Evolutionary conservation across 441 rosid species (phyloP).

Genomic region (Daphne laureola): DNA sequence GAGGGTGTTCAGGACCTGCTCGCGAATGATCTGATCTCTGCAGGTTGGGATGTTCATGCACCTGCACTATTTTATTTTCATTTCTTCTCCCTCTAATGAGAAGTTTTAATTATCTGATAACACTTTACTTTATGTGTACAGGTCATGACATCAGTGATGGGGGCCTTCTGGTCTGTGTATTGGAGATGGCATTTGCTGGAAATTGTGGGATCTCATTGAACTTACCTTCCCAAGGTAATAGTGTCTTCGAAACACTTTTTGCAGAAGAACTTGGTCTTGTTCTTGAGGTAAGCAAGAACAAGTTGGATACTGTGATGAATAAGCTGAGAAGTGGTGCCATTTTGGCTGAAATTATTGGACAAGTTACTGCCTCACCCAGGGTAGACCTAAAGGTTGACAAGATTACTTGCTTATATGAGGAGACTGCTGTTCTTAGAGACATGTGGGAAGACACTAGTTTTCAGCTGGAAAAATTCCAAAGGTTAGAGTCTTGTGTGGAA

Average conservation of each 20-base stretch:
- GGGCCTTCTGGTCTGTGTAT: constrained; percentile 59
- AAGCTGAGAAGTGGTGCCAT: constrained; percentile 41
- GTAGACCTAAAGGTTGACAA: constrained; percentile 63
- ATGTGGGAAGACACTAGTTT: constrained; percentile 98
- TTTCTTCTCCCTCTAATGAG: no score
- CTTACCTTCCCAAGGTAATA: constrained; percentile 47
- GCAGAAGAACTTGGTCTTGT: constrained; percentile 89
- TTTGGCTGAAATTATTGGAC: constrained; percentile 63
- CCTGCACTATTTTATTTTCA: no score
- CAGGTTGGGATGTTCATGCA: constrained; percentile 87
- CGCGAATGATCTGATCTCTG: constrained; percentile 47
- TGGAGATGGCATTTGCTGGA: constrained; percentile 98
- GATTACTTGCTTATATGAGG: constrained; percentile 41
- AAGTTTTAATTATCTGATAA: no score
- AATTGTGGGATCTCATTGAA: constrained; percentile 58
- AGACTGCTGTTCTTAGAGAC: constrained; percentile 65
- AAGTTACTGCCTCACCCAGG: constrained; percentile 44
- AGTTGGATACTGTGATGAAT: constrained; percentile 48
- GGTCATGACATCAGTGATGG: constrained; percentile 99
- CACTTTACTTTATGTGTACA: constrained; percentile 38
- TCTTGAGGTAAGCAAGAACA: constrained; percentile 61
- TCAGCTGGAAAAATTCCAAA: constrained; percentile 72
- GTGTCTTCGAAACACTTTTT: constrained; percentile 69
- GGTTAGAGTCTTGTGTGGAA: constrained; percentile 78
- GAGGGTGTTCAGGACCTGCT: constrained; percentile 71